phyloP scores from a whole-genome alignment of 176 grass and related monocot genomes.

The Themeda triandra region DNA sequence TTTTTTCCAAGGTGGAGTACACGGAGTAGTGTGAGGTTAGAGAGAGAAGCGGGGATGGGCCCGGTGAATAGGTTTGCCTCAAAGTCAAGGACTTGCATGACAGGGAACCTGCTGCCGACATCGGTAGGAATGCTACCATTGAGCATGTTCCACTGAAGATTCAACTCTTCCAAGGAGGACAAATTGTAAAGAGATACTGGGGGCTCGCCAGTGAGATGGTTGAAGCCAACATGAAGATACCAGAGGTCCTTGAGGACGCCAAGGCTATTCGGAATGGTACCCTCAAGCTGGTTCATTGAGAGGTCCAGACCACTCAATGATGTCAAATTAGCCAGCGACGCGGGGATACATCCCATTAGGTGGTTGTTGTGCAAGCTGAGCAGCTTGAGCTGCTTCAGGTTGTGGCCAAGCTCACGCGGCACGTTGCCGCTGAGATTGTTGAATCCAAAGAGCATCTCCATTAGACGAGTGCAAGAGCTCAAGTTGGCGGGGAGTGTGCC shows the following conservation, averaged over 20 bases:
- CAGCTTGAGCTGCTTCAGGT: not conserved
- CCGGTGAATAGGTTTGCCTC: too few relatives aligned
- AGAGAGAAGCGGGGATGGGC: too few relatives aligned
- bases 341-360: not conserved
- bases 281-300: not conserved
- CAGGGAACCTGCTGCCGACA: too few relatives aligned
- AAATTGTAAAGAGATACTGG: not conserved
- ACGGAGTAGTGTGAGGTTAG: too few relatives aligned
- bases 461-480: not conserved
- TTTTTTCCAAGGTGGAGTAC: too few relatives aligned
- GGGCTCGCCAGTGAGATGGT: not conserved
- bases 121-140: too few relatives aligned
- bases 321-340: not conserved
- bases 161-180: too few relatives aligned
- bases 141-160: too few relatives aligned
- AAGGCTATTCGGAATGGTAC: not conserved
- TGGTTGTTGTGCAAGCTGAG: not conserved
- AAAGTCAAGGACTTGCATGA: too few relatives aligned
- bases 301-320: not conserved
- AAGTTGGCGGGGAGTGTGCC: not conserved
- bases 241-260: not conserved
- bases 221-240: not conserved
- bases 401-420: not conserved
- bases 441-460: rapidly evolving
- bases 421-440: not conserved